Evolutionary conservation across 2,329 filamentous ascomycete species (phyloP).

Genomic region (Cladosporium sp.): DNA sequence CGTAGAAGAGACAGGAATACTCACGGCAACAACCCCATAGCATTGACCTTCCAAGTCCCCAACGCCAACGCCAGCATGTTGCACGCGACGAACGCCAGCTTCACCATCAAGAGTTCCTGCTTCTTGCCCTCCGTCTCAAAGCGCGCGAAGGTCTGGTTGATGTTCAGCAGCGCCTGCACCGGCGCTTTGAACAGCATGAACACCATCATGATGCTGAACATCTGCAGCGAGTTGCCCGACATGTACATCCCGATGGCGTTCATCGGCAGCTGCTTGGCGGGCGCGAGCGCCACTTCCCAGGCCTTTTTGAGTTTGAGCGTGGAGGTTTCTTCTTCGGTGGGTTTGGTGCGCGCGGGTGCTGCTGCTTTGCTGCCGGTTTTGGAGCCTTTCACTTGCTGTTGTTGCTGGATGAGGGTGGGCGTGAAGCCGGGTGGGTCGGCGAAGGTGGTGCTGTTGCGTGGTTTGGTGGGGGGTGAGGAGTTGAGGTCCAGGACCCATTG

Average conservation of each 20-base stretch:
- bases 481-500: conserved; percentile 81
- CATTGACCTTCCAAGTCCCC: conserved; percentile 94
- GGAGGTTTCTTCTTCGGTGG: conserved; percentile 82
- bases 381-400: conserved; percentile 18
- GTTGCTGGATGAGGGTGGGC: conserved; percentile 32
- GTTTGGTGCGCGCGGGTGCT: conserved; percentile 55
- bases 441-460: conserved; percentile 65
- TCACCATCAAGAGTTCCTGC: conserved; percentile 71
- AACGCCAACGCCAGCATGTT: conserved; percentile 79
- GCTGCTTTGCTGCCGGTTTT: conserved; percentile 21
- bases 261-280: conserved; percentile 94
- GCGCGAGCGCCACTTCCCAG: conserved; percentile 93
- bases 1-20: conserved; percentile 36
- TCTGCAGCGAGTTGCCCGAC: conserved; percentile 96
- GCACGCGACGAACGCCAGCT: conserved; percentile 81
- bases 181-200: conserved; percentile 99
- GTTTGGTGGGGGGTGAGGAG: conserved; percentile 61
- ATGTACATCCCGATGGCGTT: conserved; percentile 99
- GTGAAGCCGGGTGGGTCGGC: conserved; percentile 85
- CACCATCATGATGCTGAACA: conserved; percentile 99
- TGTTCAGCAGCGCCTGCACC: conserved; percentile 74
- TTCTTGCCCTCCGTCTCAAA: conserved; percentile 81
- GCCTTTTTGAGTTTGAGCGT: conserved; percentile 97
- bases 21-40: conserved; percentile 90
- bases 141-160: conserved; percentile 83